phyloP scores from a whole-genome alignment of 73 alveolate genomes.

The Blepharisma japonicum region DNA sequence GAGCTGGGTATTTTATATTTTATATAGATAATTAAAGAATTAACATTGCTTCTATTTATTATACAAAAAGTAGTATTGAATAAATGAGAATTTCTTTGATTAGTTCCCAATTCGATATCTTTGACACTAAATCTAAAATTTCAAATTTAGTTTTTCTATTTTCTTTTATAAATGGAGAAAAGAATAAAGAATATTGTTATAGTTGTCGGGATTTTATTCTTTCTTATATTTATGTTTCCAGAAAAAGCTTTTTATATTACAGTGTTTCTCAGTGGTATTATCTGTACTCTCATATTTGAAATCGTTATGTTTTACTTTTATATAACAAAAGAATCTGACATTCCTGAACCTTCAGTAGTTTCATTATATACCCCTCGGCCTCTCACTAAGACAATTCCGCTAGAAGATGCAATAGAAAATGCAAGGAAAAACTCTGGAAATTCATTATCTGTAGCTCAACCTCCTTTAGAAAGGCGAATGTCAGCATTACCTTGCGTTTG shows the following conservation, averaged over 20 bases:
- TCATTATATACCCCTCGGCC: neutral
- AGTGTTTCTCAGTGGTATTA: neutral
- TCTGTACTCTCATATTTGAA: conserved; percentile 4
- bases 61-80: no score
- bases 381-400: neutral
- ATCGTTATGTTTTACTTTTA: neutral
- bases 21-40: no score
- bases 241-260: neutral
- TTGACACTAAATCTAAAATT: no score
- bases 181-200: no score
- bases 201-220: no score
- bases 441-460: neutral
- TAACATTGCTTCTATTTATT: no score
- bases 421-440: neutral
- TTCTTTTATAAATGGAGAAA: no score
- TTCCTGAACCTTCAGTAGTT: neutral
- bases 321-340: neutral
- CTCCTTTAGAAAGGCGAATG: neutral
- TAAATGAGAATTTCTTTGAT: no score
- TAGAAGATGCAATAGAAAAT: neutral
- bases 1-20: no score
- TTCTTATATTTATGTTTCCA: no score
- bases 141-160: no score
- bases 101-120: no score
- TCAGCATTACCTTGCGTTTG: neutral